phyloP scores from a whole-genome alignment of 2,329 filamentous ascomycete genomes.

The Arthrobotrys sinensis region DNA sequence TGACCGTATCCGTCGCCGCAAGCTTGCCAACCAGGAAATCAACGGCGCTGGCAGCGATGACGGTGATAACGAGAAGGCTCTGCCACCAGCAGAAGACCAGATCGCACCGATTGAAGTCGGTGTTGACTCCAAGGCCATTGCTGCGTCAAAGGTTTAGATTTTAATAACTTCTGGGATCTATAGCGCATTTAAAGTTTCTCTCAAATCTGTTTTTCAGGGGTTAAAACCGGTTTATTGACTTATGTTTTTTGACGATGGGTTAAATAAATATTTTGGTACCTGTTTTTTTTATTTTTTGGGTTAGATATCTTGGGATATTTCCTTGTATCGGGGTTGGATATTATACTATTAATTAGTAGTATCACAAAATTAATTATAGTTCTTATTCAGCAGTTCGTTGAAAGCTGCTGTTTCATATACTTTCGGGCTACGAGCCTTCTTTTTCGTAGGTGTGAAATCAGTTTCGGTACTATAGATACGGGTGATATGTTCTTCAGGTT shows the following conservation, averaged over 20 bases:
- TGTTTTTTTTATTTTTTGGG: slow-evolving; percentile 8
- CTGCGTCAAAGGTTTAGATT: slow-evolving; percentile 28
- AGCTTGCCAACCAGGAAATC: slow-evolving; percentile 46
- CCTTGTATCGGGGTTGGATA: slow-evolving; percentile 14
- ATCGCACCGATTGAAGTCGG: slow-evolving; percentile 35
- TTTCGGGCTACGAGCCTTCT: background rate
- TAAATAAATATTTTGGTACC: slow-evolving; percentile 17
- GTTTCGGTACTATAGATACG: too few species aligned
- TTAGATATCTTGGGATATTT: slow-evolving; percentile 9
- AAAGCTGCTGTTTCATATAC: background rate
- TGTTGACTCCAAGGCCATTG: slow-evolving; percentile 20
- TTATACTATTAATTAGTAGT: slow-evolving; percentile 19
- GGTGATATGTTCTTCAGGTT: too few species aligned
- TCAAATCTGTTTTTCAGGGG: slow-evolving; percentile 13
- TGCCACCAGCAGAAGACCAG: slow-evolving; percentile 40
- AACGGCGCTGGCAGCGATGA: slow-evolving; percentile 37
- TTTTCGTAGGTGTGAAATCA: background rate
- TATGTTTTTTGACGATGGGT: background rate
- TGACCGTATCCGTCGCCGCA: slow-evolving; percentile 66
- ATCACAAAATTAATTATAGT: slow-evolving; percentile 26
- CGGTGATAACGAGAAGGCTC: slow-evolving; percentile 39
- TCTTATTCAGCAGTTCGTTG: background rate
- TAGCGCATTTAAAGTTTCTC: background rate
- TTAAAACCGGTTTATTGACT: background rate
- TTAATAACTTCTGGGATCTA: slow-evolving; percentile 10